These are phyloP conservation scores for Aspergillus sp. DNA, from an alignment of 2,329 filamentous ascomycete genomes.

Conservation along the genomic window DNA sequence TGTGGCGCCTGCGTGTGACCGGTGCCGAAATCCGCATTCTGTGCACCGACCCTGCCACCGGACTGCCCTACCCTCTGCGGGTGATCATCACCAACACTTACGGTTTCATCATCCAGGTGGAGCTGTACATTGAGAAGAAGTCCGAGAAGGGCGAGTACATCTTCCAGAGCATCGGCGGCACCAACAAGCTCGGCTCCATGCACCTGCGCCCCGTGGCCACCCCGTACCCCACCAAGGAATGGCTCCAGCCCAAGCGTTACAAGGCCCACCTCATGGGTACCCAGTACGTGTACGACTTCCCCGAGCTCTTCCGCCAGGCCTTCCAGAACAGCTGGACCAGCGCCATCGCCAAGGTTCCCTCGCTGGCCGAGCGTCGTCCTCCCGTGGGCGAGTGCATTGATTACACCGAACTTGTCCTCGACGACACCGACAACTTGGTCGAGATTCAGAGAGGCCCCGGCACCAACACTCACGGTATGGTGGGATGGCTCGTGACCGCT, in stretches of 20 bases:
- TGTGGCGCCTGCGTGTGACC: constrained; percentile 93
- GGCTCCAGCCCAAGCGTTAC: constrained; percentile 97
- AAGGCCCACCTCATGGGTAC: constrained; percentile 99
- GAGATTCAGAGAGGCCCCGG: constrained; percentile 95
- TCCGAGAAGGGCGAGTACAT: constrained; percentile 98
- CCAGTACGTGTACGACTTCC: constrained; percentile 99
- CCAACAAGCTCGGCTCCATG: constrained; percentile 92
- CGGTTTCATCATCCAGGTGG: constrained; percentile 94
- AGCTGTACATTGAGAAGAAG: constrained; percentile 96
- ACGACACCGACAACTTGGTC: constrained; percentile 86
- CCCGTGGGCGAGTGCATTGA: constrained; percentile 87
- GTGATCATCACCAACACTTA: constrained; percentile 98
- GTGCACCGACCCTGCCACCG: constrained; percentile 85
- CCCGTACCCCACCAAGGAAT: constrained; percentile 97
- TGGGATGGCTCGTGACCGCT: constrained; percentile 94
- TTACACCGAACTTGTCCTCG: constrained; percentile 89
- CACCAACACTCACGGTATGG: constrained; percentile 96
- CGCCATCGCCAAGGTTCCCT: constrained; percentile 70
- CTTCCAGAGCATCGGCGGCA: constrained; percentile 96
- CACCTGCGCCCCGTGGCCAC: constrained; percentile 88
- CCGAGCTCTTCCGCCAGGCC: constrained; percentile 96
- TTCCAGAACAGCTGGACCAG: constrained; percentile 92
- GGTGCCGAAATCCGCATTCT: constrained; percentile 98
- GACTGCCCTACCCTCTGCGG: constrained; percentile 84
- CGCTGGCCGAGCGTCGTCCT: constrained; percentile 77